Conservation (phyloP, 2,329 filamentous ascomycete species). For the Aureobasidium sp. region DNA sequence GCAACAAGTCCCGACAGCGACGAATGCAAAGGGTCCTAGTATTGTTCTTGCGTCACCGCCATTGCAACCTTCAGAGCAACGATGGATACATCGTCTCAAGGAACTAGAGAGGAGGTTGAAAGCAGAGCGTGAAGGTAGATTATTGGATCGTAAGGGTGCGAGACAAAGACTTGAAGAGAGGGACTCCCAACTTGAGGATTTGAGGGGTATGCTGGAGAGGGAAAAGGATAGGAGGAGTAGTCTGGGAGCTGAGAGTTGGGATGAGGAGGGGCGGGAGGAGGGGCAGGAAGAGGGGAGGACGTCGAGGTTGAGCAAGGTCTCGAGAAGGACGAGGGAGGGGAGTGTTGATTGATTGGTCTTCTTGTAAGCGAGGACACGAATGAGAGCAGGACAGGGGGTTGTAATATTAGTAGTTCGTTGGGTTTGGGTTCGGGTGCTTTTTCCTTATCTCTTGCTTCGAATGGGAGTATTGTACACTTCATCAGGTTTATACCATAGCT, state of each 20-base stretch:
- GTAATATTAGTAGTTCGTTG: no score
- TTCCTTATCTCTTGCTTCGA: no score
- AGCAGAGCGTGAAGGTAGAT: slow-evolving; percentile 75
- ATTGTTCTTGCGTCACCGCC: slow-evolving; percentile 30
- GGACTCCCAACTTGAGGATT: slow-evolving; percentile 63
- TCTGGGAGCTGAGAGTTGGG: not conserved
- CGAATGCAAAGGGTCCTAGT: not conserved
- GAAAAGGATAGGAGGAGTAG: slow-evolving; percentile 37
- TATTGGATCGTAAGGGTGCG: slow-evolving; percentile 77
- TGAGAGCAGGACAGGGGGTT: no score
- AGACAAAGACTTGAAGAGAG: slow-evolving; percentile 69
- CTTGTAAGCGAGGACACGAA: no score
- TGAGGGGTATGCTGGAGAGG: slow-evolving; percentile 56
- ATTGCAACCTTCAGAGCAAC: slow-evolving; percentile 51
- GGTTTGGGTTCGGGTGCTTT: no score
- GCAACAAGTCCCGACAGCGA: not conserved
- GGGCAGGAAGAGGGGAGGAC: not conserved
- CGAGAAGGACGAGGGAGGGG: no score
- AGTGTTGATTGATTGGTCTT: no score
- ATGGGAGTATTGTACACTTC: no score
- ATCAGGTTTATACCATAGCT: no score
- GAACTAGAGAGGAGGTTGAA: slow-evolving; percentile 86
- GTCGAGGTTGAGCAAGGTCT: no score
- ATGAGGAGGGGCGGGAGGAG: not conserved
- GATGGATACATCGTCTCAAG: slow-evolving; percentile 76